phyloP scores from a whole-genome alignment of 257 asterid species.

The Ophiorrhiza pumila region DNA sequence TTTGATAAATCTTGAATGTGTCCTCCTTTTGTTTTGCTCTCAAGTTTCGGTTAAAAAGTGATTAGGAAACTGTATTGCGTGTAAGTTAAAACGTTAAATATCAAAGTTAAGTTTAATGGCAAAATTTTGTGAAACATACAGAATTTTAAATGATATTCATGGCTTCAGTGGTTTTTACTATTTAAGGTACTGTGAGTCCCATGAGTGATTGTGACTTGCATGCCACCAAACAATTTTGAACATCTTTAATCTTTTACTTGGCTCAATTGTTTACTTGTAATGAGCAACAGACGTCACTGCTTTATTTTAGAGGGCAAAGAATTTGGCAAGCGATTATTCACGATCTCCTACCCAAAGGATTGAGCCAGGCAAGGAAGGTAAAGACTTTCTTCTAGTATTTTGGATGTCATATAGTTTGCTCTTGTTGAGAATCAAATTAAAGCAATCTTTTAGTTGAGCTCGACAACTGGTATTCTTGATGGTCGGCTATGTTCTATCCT shows the following conservation, averaged over 20 bases:
- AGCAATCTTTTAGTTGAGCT: background rate
- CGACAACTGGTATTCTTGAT: background rate
- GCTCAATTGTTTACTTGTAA: constrained; percentile 16
- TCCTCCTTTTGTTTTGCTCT: background rate
- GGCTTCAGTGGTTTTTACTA: background rate
- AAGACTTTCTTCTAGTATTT: background rate
- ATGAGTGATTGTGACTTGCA: background rate
- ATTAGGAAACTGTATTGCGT: background rate
- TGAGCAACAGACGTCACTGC: constrained; percentile 70
- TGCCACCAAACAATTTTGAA: background rate
- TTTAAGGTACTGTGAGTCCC: background rate
- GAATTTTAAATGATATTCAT: background rate
- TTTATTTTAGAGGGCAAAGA: constrained; percentile 93
- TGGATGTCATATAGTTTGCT: background rate
- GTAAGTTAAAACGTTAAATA: too few relatives aligned
- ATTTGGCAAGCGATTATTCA: constrained; percentile 78
- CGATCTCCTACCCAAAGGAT: constrained; percentile 88
- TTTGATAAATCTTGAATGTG: background rate
- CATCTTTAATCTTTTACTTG: background rate
- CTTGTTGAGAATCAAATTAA: background rate
- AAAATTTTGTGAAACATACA: background rate
- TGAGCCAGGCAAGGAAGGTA: constrained; percentile 71
- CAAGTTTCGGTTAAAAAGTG: background rate
- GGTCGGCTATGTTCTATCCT: background rate
- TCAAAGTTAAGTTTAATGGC: too few relatives aligned